Percentiles rank a stretch among this genome's conserved stretches.
phyloP scores from a whole-genome alignment of 2,329 filamentous ascomycete species.

The Tolypocladium capitatum region DNA sequence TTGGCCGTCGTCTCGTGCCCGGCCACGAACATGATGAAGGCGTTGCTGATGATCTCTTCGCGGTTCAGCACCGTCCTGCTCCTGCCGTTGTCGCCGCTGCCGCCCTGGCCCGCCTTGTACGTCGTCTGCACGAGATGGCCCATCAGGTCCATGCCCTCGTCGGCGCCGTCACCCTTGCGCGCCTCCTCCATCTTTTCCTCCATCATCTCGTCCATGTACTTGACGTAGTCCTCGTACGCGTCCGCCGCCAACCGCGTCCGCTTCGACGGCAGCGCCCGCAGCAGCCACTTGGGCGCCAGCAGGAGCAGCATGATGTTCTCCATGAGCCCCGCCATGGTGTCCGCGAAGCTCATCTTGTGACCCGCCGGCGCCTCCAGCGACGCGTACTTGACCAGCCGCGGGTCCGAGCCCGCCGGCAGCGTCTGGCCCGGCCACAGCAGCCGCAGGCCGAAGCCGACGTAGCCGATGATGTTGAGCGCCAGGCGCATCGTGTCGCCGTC shows the following conservation, averaged over 20 bases:
- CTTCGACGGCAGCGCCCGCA: conserved; percentile 39
- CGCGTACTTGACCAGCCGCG: conserved; percentile 34
- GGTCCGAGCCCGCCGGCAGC: conserved; percentile 26
- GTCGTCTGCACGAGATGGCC: conserved; percentile 24
- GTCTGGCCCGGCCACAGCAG: conserved; percentile 51
- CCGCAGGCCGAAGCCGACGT: conserved; percentile 57
- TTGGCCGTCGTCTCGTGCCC: conserved; percentile 76
- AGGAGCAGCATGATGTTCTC: conserved; percentile 51
- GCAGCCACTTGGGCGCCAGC: conserved; percentile 42
- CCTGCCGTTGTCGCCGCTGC: conserved; percentile 11
- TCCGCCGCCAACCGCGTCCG: conserved; percentile 36
- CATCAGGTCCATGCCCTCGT: conserved; percentile 39
- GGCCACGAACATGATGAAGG: conserved; percentile 55
- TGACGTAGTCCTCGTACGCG: conserved; percentile 48
- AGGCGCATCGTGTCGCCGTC: conserved; percentile 53
- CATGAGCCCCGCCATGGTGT: conserved; percentile 47
- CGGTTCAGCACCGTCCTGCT: conserved; percentile 31
- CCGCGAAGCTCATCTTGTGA: conserved; percentile 51
- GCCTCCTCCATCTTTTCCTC: conserved; percentile 40
- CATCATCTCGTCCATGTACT: conserved; percentile 59
- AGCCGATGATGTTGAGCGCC: conserved; percentile 43
- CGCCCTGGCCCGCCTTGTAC: conserved; percentile 6
- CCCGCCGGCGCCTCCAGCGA: conserved; percentile 32
- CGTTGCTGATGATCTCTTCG: conserved; percentile 59
- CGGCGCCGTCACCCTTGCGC: conserved; percentile 19